phyloP scores from a whole-genome alignment of 352 stramenopile genomes.

The Phytopythium cucurbitacearum region DNA sequence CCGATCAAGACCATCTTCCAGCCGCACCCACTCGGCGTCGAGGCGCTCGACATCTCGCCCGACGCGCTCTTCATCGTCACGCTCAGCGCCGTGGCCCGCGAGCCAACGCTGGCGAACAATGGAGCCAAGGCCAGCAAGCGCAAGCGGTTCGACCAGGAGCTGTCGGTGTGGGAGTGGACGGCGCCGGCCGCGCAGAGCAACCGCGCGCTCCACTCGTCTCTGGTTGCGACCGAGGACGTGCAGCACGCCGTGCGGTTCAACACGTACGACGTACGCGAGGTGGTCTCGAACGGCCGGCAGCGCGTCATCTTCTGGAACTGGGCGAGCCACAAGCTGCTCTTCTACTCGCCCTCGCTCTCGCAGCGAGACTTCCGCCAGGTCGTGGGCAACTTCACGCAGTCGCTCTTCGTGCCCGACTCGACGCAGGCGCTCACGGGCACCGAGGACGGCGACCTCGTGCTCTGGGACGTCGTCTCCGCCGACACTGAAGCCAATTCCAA shows the following conservation, averaged over 20 bases:
- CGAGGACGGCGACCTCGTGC: conserved; percentile 79
- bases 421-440: conserved; percentile 84
- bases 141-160: conserved; percentile 62
- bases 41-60: conserved; percentile 86
- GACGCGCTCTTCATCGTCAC: conserved; percentile 89
- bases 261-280: conserved; percentile 79
- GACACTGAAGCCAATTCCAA: conserved; percentile 9
- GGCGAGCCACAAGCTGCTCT: conserved; percentile 71
- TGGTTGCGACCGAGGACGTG: conserved; percentile 69
- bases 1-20: conserved; percentile 91
- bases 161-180: conserved; percentile 89
- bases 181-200: conserved; percentile 17
- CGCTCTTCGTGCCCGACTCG: conserved; percentile 84
- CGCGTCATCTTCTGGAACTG: conserved; percentile 91
- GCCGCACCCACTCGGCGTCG: conserved; percentile 72
- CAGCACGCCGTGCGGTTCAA: conserved; percentile 89
- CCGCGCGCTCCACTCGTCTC: conserved; percentile 44
- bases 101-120: conserved; percentile 3
- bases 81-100: conserved; percentile 47
- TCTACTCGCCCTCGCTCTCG: conserved; percentile 81
- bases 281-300: conserved; percentile 86
- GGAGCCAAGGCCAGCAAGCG: conserved; percentile 9
- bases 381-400: conserved; percentile 83
- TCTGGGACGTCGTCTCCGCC: conserved; percentile 75
- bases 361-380: conserved; percentile 79